These are phyloP conservation scores for Streptanthus diversifolius DNA, from an alignment of 345 rosid species.

Conservation along the genomic window DNA sequence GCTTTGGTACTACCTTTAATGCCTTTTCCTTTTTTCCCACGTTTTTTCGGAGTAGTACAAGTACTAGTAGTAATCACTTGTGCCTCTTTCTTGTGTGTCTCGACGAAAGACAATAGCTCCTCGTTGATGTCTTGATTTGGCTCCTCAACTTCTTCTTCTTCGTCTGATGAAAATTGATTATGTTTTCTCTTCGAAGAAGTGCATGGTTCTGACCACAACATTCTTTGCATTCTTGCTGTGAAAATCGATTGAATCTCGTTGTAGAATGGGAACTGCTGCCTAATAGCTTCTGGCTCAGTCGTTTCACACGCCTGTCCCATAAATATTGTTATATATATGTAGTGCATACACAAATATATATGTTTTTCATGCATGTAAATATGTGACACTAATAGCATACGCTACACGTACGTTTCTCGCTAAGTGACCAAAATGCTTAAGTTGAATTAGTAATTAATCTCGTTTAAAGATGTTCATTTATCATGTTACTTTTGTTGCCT, in stretches of 20 bases:
- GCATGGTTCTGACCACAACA: constrained; percentile 66
- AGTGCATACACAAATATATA: background rate
- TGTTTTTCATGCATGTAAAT: background rate
- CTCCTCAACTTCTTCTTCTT: constrained; percentile 45
- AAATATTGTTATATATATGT: background rate
- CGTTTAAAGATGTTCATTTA: background rate
- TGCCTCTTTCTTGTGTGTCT: constrained; percentile 29
- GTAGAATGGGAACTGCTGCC: constrained; percentile 82
- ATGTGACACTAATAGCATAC: background rate
- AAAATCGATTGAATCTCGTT: constrained; percentile 74
- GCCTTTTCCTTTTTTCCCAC: constrained; percentile 53
- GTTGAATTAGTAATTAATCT: background rate
- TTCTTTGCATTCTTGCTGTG: constrained; percentile 62
- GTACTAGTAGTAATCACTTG: constrained; percentile 11
- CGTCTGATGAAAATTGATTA: constrained; percentile 61
- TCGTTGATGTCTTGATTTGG: constrained; percentile 29
- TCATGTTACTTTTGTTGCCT: background rate
- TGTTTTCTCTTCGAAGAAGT: constrained; percentile 59
- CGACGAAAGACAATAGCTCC: constrained; percentile 28
- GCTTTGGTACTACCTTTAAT: constrained; percentile 14
- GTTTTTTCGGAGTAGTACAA: constrained; percentile 29
- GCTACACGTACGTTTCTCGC: background rate
- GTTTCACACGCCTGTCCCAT: constrained; percentile 72
- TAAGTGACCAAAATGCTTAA: background rate
- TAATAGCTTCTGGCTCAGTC: constrained; percentile 59